These are phyloP conservation scores for Didymella keratinophila DNA, from an alignment of 2,329 filamentous ascomycete species.

Conservation along the genomic window DNA sequence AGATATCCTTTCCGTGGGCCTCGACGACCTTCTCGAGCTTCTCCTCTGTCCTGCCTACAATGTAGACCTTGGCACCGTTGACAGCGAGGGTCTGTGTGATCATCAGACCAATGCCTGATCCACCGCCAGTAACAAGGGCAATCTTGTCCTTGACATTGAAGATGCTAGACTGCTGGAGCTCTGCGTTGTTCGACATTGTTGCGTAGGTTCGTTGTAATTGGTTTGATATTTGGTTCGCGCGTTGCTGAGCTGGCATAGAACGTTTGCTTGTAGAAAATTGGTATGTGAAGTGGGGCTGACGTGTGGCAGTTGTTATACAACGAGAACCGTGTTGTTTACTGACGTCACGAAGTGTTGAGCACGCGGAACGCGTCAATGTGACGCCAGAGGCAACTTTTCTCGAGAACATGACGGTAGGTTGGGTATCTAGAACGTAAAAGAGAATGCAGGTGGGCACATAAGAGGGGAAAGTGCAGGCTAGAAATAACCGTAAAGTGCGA, in stretches of 20 bases:
- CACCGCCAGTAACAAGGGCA: conserved; percentile 55
- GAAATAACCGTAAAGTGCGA: neutral
- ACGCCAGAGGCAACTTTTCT: conserved; percentile 17
- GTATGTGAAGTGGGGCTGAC: conserved; percentile 11
- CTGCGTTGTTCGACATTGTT: conserved; percentile 48
- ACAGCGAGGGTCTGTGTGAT: conserved; percentile 56
- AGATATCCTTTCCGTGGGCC: conserved; percentile 54
- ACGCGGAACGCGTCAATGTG: conserved; percentile 32
- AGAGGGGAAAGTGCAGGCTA: conserved; percentile 8
- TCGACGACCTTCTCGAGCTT: conserved; percentile 58
- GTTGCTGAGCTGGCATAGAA: conserved; percentile 22
- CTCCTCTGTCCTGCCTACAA: conserved; percentile 57
- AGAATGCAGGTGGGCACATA: conserved; percentile 10
- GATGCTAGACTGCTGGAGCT: conserved; percentile 43
- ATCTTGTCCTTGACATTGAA: conserved; percentile 52
- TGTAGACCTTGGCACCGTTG: conserved; percentile 59
- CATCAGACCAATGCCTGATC: conserved; percentile 59
- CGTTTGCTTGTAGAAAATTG: neutral
- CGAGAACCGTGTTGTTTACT: conserved; percentile 23
- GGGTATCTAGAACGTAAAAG: conserved; percentile 5
- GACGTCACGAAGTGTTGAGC: conserved; percentile 36
- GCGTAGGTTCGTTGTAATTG: conserved; percentile 27
- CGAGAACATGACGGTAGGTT: conserved; percentile 10
- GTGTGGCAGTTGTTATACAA: conserved; percentile 25
- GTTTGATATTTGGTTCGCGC: conserved; percentile 25